Evolutionary conservation across 345 rosid genomes (phyloP).

Genomic region (Populus simonii): DNA sequence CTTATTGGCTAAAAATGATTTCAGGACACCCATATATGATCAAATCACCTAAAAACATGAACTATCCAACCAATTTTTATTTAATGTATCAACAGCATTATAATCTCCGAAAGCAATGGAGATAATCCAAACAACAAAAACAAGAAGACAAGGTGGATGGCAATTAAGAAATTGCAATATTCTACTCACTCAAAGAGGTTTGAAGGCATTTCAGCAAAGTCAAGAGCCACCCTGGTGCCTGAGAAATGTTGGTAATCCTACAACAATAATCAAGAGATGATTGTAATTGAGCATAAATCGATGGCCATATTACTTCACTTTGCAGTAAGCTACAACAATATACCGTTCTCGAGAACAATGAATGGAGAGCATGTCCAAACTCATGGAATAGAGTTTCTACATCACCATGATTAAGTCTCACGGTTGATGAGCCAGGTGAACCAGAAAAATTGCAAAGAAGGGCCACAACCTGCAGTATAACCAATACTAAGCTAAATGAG

Average conservation of each 20-base stretch:
- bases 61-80: background rate
- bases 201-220: constrained; percentile 93
- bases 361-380: constrained; percentile 95
- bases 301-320: background rate
- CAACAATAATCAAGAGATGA: constrained; percentile 25
- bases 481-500: constrained; percentile 11
- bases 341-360: constrained; percentile 93
- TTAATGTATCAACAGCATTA: background rate
- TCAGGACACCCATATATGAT: background rate
- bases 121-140: background rate
- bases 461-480: constrained; percentile 68
- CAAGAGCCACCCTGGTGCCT: constrained; percentile 89
- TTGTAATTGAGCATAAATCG: background rate
- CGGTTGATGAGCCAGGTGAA: constrained; percentile 49
- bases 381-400: constrained; percentile 94
- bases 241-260: constrained; percentile 96
- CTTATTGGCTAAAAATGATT: background rate
- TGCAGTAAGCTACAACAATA: constrained; percentile 12
- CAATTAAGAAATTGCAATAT: constrained; percentile 3
- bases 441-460: constrained; percentile 81
- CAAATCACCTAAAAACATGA: background rate
- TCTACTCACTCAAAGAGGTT: constrained; percentile 93
- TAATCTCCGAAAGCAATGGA: background rate
- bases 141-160: constrained; percentile 5
- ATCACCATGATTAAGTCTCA: constrained; percentile 80